These are phyloP conservation scores for Elaphomyces granulatus DNA, from an alignment of 495 filamentous ascomycete species.

Conservation along the genomic window DNA sequence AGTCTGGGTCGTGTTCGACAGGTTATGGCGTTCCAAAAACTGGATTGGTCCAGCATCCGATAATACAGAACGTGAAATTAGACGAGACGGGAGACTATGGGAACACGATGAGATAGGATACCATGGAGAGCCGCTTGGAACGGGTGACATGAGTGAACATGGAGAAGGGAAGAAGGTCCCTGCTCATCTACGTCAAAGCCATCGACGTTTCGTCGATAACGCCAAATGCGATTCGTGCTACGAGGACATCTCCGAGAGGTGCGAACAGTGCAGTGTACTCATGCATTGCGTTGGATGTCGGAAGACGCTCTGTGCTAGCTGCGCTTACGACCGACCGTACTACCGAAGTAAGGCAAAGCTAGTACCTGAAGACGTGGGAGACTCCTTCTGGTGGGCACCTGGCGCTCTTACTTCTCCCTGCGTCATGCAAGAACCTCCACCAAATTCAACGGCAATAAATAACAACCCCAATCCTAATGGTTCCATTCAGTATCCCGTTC, in stretches of 20 bases:
- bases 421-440: slow-evolving; percentile 38
- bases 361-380: slow-evolving; percentile 8
- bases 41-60: slow-evolving; percentile 36
- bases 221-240: slow-evolving; percentile 41
- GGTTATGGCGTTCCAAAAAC: slow-evolving; percentile 46
- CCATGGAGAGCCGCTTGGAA: slow-evolving; percentile 42
- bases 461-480: slow-evolving; percentile 18
- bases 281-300: slow-evolving; percentile 52
- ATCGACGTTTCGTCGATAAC: slow-evolving; percentile 37
- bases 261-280: slow-evolving; percentile 46
- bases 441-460: slow-evolving; percentile 16
- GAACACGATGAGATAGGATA: slow-evolving; percentile 41
- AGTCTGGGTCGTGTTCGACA: slow-evolving; percentile 51
- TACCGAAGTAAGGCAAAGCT: slow-evolving; percentile 21
- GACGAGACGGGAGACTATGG: slow-evolving; percentile 39
- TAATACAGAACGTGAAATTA: slow-evolving; percentile 6
- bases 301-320: slow-evolving; percentile 46
- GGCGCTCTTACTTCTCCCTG: slow-evolving; percentile 39
- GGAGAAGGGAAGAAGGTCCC: slow-evolving; percentile 43
- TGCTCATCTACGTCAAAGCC: slow-evolving; percentile 40
- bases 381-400: slow-evolving; percentile 45
- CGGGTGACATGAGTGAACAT: slow-evolving; percentile 21
- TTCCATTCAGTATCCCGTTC: slow-evolving; percentile 23
- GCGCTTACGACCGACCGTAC: slow-evolving; percentile 42
- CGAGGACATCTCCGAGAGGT: slow-evolving; percentile 39